Percentiles rank a stretch among this genome's conserved stretches.
These are phyloP conservation scores for Chenopodium album DNA, from an alignment of 148 eudicot species.

Conservation along the genomic window DNA sequence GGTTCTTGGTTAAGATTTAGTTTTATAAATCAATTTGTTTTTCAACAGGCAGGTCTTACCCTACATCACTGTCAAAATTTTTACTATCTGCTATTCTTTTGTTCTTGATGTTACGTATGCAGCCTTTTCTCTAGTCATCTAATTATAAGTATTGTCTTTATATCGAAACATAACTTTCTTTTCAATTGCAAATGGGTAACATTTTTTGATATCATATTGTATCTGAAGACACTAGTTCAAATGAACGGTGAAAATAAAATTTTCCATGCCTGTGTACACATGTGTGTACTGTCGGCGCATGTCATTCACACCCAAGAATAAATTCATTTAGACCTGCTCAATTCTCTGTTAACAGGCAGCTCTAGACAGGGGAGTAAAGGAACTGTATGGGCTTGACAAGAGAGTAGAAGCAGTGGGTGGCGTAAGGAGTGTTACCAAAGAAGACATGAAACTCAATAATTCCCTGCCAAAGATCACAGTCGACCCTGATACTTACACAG, in stretches of 20 bases:
- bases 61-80: not conserved
- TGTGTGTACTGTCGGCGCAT: not conserved
- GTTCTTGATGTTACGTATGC: not conserved
- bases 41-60: not conserved
- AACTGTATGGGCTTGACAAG: constrained; percentile 64
- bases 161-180: not conserved
- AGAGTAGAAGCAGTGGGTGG: constrained; percentile 79
- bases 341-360: constrained; percentile 55
- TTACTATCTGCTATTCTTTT: not conserved
- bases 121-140: not conserved
- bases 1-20: not conserved
- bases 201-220: not conserved
- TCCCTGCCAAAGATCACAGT: constrained; percentile 78
- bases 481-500: constrained; percentile 81
- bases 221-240: no score
- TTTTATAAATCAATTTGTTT: not conserved
- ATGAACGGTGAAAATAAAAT: not conserved
- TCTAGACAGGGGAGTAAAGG: constrained; percentile 53
- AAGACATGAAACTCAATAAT: constrained; percentile 90
- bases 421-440: constrained; percentile 65
- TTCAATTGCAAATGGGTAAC: not conserved
- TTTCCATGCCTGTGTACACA: not conserved
- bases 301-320: not conserved
- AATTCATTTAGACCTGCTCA: not conserved
- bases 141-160: not conserved